phyloP scores from a whole-genome alignment of 129 eudicot species.

The Artemisia argyi region DNA sequence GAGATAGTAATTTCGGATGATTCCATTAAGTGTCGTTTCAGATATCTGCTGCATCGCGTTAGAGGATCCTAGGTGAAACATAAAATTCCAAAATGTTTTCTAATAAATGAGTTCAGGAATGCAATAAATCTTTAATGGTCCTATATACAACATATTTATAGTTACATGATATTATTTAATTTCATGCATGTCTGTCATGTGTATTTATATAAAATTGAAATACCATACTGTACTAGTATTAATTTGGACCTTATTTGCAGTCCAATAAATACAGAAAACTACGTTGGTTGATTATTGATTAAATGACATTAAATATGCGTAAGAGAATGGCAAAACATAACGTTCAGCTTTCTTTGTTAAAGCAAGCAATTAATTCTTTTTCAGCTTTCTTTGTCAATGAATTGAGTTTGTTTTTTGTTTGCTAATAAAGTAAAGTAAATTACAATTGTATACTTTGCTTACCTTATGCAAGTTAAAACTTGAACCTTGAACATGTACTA shows the following conservation, averaged over 20 bases:
- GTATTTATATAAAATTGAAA: not conserved
- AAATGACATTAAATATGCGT: constrained; percentile 18
- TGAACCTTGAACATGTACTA: constrained; percentile 52
- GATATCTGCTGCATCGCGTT: constrained; percentile 51
- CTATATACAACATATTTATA: no score
- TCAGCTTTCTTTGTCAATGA: no score
- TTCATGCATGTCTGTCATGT: no score
- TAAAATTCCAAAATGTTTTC: not conserved
- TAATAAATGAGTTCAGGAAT: not conserved
- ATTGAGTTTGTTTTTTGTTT: no score
- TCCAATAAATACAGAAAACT: constrained; percentile 15
- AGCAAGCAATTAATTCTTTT: no score
- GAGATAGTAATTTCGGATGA: constrained; percentile 56
- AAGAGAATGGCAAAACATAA: constrained; percentile 9
- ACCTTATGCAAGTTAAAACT: constrained; percentile 74
- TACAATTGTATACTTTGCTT: not conserved
- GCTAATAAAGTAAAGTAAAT: no score
- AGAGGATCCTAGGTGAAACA: constrained; percentile 54
- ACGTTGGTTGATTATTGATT: constrained; percentile 4
- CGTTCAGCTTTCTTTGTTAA: not conserved
- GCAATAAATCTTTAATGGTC: no score
- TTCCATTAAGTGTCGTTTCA: constrained; percentile 53
- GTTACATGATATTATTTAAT: no score
- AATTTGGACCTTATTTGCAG: constrained; percentile 21
- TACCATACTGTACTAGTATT: not conserved